A percentile compares a stretch with the other conserved stretches of the same genome.
phyloP scores from a whole-genome alignment of 345 rosid species.

The sweet orange (Citrus sinensis) region DVS_A1.0 CM039165.1:32783501-32784000 shows the following conservation, averaged over 20 bases:
- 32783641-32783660: not conserved
- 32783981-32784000: too few relatives aligned
- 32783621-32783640: not conserved
- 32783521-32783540: too few relatives aligned
- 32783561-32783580: too few relatives aligned
- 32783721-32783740: too few relatives aligned
- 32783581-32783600: too few relatives aligned
- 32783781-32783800: conserved; percentile 3
- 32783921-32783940: not conserved
- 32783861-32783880: too few relatives aligned
- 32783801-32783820: conserved; percentile 52
- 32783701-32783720: not conserved
- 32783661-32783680: not conserved
- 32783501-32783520: too few relatives aligned
- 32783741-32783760: too few relatives aligned
- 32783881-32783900: conserved; percentile 41
- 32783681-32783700: not conserved
- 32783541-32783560: too few relatives aligned
- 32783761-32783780: too few relatives aligned
- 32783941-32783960: not conserved
- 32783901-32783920: conserved; percentile 30
- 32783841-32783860: conserved; percentile 7
- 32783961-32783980: too few relatives aligned
- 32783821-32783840: conserved; percentile 45
- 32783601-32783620: not conserved